Evolutionary conservation across 2,329 filamentous ascomycete species (phyloP), one percentile per base, ranked within the genome.

Genomic region (Colletotrichum sp.): DNA sequence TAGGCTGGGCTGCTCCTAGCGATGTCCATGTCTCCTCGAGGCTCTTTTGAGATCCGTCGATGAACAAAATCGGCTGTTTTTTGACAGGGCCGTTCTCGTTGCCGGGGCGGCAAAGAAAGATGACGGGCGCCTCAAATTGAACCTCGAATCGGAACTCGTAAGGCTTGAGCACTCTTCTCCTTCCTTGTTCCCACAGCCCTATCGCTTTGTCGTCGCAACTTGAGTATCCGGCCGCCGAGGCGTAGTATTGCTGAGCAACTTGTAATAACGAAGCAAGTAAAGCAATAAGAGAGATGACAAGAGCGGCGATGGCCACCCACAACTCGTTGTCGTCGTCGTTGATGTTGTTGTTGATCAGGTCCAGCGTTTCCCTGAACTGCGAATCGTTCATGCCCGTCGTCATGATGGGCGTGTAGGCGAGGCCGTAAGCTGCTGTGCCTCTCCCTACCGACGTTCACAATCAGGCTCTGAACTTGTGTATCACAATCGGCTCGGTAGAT

Each of bases 61-160:
- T 81, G 69, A 84, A 84, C 30, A 77, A 79, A 26, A 88, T 85
- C 0, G 69, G 59, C 9, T 78, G 63, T 21, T 66, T 66, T 70
- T 76, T 74, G 55, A 85, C 78, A 0, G 85, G 85, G 0, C 87
- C 87, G 2, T 79, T 80, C 0, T 68, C 65, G 79, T 90, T 36
- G 55, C 77, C 0, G 88, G 85, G 0, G 83, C 36, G 82, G 16
- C 85, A 88, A 30, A 89, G 84, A 65, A 90, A 89, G 61, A 90
- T 88, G 77, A 90, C 87, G 30, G 88, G 88, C 0, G 86, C 83
- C 69, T 89, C 84, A 73, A 88, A 89, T 69, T 85, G 82, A 10
- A 89, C 87, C 73, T 88, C 87, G 77, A 89, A 88, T 4, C 88
- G 87, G 32, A 89, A 81, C 79, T 89, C 87, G 32, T 82, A 81